A percentile compares a stretch with the other conserved stretches of the same genome.
phyloP scores from a whole-genome alignment of 768 basidiomycete genomes.

The Russula vinacea region DNA sequence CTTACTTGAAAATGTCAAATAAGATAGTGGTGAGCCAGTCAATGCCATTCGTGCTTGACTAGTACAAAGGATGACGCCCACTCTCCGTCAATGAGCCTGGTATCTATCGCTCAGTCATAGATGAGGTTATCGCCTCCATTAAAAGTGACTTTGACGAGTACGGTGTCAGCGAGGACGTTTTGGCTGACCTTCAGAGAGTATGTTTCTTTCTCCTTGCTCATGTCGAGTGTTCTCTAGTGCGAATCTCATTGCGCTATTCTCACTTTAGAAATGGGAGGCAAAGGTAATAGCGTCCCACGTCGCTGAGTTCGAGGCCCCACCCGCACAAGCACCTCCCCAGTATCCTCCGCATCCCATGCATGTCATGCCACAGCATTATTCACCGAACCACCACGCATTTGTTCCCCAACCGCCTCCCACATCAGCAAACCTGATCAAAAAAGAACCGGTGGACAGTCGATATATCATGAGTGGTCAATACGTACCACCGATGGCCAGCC shows the following conservation, averaged over 20 bases:
- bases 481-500: constrained; percentile 63
- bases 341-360: constrained; percentile 63
- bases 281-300: constrained; percentile 93
- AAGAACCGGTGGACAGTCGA: constrained; percentile 68
- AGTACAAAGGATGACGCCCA: constrained; percentile 52
- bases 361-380: constrained; percentile 38
- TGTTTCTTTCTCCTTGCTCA: constrained; percentile 39
- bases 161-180: constrained; percentile 85
- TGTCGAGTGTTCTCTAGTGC: constrained; percentile 26
- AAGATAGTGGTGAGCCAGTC: constrained; percentile 96
- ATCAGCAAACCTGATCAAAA: constrained; percentile 55
- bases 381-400: constrained; percentile 39
- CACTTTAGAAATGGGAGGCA: constrained; percentile 85
- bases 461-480: constrained; percentile 58
- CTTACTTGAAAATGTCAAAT: constrained; percentile 74
- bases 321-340: constrained; percentile 44
- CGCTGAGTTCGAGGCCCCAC: constrained; percentile 78
- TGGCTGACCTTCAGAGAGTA: constrained; percentile 85
- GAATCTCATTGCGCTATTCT: constrained; percentile 19
- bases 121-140: constrained; percentile 87
- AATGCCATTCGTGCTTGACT: constrained; percentile 54
- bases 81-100: constrained; percentile 64
- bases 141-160: constrained; percentile 96
- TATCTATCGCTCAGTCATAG: constrained; percentile 92
- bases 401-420: constrained; percentile 36